These are phyloP conservation scores for Albatrellus ellisii DNA, from an alignment of 768 basidiomycete genomes.

Conservation along the genomic window DNA sequence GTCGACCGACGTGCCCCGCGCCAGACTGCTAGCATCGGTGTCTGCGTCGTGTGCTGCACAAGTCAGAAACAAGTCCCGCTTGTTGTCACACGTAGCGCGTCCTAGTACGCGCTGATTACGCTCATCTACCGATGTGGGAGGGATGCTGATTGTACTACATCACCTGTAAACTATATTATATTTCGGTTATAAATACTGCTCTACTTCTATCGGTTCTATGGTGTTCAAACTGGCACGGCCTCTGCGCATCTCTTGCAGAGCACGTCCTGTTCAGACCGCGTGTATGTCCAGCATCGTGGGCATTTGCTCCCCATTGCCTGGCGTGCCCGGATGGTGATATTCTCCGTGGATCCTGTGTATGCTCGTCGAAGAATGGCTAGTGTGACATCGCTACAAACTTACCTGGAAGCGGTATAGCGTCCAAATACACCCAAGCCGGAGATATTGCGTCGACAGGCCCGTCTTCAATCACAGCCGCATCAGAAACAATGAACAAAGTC, in stretches of 20 bases:
- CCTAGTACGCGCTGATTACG: background rate
- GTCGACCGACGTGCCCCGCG: background rate
- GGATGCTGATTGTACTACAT: background rate
- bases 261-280: constrained; percentile 31
- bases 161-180: background rate
- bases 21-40: constrained; percentile 7
- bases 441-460: constrained; percentile 26
- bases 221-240: constrained; percentile 12
- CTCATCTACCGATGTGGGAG: background rate
- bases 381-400: constrained; percentile 20
- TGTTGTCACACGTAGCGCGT: background rate
- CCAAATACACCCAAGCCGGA: constrained; percentile 40
- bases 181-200: background rate
- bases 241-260: constrained; percentile 56
- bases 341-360: constrained; percentile 12
- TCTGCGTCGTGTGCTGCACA: background rate
- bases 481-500: constrained; percentile 73
- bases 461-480: constrained; percentile 40
- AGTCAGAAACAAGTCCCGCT: background rate
- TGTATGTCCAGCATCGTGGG: constrained; percentile 84
- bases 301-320: constrained; percentile 62
- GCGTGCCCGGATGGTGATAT: constrained; percentile 37
- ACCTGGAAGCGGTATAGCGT: constrained; percentile 22
- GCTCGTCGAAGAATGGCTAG: background rate
- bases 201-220: constrained; percentile 6